These are phyloP conservation scores for Plasmodium billcollinsi DNA, from an alignment of 169 alveolate genomes.

Conservation along the genomic window DNA sequence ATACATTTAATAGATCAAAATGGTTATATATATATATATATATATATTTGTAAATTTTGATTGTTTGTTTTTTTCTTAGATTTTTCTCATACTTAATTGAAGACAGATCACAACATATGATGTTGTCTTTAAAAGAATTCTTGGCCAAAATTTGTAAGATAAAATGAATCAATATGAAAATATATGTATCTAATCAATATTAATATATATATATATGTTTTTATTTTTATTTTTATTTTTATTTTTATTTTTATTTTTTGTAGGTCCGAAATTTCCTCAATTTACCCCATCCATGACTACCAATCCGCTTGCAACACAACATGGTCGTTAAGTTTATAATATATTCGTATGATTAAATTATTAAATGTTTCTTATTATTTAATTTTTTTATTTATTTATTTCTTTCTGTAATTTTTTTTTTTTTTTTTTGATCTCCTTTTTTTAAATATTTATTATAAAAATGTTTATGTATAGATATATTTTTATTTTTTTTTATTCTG, in stretches of 20 bases:
- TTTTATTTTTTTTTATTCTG: not conserved
- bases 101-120: slow-evolving; percentile 87
- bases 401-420: not conserved
- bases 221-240: not conserved
- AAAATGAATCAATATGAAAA: not conserved
- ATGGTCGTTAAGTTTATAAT: slow-evolving; percentile 50
- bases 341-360: too few species aligned
- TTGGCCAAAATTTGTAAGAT: slow-evolving; percentile 75
- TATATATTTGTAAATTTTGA: not conserved
- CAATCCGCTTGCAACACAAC: slow-evolving; percentile 59
- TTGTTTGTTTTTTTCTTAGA: slow-evolving; percentile 16
- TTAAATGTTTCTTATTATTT: not conserved
- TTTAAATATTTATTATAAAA: not conserved
- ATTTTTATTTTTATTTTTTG: slow-evolving; percentile 1
- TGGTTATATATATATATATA: not conserved
- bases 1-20: not conserved
- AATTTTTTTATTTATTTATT: not conserved
- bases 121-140: slow-evolving; percentile 85
- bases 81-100: slow-evolving; percentile 83
- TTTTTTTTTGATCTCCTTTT: not conserved
- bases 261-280: slow-evolving; percentile 71
- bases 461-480: too few species aligned
- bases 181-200: not conserved
- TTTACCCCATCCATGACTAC: slow-evolving; percentile 54
- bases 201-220: not conserved